A percentile compares a stretch with the other conserved stretches of the same genome.
These are phyloP conservation scores for Fabrea salina DNA, from an alignment of 169 alveolate species.

Conservation along the genomic window DNA sequence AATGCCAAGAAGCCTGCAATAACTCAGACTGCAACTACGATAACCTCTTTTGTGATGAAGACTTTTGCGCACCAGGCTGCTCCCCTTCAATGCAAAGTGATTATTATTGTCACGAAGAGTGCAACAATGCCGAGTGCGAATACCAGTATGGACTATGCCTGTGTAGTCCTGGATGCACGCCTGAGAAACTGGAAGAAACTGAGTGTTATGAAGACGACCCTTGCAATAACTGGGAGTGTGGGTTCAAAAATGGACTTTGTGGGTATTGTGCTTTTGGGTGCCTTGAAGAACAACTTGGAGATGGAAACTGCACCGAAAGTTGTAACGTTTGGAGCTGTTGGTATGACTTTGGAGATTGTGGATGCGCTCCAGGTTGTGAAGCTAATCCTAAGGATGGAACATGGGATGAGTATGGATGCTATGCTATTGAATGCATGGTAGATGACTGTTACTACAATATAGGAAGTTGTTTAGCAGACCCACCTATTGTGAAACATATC, in stretches of 20 bases:
- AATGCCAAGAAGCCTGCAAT: conserved; percentile 10
- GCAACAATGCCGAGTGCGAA: conserved; percentile 9
- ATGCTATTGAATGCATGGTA: no score
- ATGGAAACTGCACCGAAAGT: background rate
- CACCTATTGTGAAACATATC: no score
- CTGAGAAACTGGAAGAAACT: background rate
- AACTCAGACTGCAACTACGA: conserved; percentile 13
- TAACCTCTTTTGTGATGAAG: background rate
- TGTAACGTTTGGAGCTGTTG: background rate
- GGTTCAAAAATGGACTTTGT: background rate
- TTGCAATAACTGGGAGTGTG: background rate
- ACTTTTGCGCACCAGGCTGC: background rate
- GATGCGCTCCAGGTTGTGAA: background rate
- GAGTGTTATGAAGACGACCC: background rate
- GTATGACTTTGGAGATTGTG: background rate
- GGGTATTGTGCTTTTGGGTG: conserved; percentile 23
- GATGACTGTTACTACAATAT: no score
- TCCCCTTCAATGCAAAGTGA: background rate
- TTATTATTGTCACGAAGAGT: background rate
- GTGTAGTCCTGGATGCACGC: background rate
- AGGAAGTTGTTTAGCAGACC: no score
- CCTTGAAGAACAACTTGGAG: background rate
- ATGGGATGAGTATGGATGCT: no score
- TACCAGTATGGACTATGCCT: background rate
- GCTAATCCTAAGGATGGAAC: no score